Percentiles rank a stretch among this genome's conserved stretches.
These are phyloP conservation scores for Achlya hypogyna DNA, from an alignment of 352 stramenopile species.

Conservation along the genomic window DNA sequence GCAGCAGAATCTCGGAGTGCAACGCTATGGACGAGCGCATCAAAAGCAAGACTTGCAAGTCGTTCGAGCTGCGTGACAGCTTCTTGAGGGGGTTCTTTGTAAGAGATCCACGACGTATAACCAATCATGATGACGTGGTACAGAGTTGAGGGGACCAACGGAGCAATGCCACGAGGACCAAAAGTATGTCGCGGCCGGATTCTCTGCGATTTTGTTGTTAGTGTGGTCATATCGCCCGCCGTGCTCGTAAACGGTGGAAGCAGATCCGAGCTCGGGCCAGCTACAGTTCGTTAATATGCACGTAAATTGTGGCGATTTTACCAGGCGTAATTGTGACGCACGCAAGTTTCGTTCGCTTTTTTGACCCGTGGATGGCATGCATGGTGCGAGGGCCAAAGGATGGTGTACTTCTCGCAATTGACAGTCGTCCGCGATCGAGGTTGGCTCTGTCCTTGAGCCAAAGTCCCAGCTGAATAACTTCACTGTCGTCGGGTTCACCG, in stretches of 20 bases:
- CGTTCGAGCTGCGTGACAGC: neutral
- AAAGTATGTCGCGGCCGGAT: neutral
- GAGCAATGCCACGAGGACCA: neutral
- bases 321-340: neutral
- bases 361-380: neutral
- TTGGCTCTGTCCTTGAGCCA: conserved; percentile 12
- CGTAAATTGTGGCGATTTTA: neutral
- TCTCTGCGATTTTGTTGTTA: neutral
- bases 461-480: neutral
- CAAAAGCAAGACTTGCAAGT: neutral
- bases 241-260: neutral
- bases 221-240: neutral
- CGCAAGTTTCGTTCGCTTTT: neutral
- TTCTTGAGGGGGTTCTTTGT: neutral
- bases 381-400: too few species aligned
- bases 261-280: neutral
- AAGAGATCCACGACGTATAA: conserved; percentile 1
- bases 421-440: neutral
- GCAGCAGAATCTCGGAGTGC: neutral
- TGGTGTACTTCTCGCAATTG: too few species aligned
- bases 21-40: neutral
- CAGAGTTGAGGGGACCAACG: neutral
- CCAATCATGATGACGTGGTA: neutral
- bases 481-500: neutral
- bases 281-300: neutral